Percentiles rank a stretch among this genome's conserved stretches.
phyloP scores from a whole-genome alignment of 2,329 filamentous ascomycete genomes.

The Xylaria sp. region DNA sequence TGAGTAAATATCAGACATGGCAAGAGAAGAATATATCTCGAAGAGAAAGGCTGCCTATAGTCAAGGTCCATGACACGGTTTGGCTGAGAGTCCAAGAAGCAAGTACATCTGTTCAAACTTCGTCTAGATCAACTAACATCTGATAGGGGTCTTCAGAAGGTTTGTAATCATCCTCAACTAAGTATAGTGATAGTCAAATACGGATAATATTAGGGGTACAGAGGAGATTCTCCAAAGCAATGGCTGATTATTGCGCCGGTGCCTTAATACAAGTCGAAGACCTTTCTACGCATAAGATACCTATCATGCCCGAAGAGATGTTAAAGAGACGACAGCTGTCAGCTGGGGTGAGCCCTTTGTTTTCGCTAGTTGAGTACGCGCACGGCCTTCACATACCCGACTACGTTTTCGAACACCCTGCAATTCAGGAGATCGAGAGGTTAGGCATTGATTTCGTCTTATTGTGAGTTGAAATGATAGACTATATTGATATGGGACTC shows the following conservation, averaged over 20 bases:
- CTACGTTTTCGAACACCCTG: slow-evolving; percentile 30
- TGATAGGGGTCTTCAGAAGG: slow-evolving; percentile 15
- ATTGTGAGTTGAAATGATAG: slow-evolving; percentile 11
- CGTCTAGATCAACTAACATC: background rate
- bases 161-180: background rate
- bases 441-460: slow-evolving; percentile 22
- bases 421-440: slow-evolving; percentile 26
- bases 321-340: slow-evolving; percentile 28
- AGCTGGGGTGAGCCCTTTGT: slow-evolving; percentile 27
- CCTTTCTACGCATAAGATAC: slow-evolving; percentile 1
- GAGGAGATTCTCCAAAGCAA: slow-evolving; percentile 24
- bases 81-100: slow-evolving; percentile 26
- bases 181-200: background rate
- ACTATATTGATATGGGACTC: background rate
- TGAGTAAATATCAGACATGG: slow-evolving; percentile 2
- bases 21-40: background rate
- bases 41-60: slow-evolving; percentile 15
- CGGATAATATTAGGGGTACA: slow-evolving; percentile 7
- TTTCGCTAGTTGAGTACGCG: slow-evolving; percentile 32
- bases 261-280: slow-evolving; percentile 28
- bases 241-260: slow-evolving; percentile 27
- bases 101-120: background rate
- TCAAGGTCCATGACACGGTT: slow-evolving; percentile 26
- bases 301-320: slow-evolving; percentile 28
- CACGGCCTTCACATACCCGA: slow-evolving; percentile 27